Evolutionary conservation across 192 early-diverging fungal genomes (phyloP), one percentile per base, ranked within the genome.

Genomic region (Coemansia sp.): DNA sequence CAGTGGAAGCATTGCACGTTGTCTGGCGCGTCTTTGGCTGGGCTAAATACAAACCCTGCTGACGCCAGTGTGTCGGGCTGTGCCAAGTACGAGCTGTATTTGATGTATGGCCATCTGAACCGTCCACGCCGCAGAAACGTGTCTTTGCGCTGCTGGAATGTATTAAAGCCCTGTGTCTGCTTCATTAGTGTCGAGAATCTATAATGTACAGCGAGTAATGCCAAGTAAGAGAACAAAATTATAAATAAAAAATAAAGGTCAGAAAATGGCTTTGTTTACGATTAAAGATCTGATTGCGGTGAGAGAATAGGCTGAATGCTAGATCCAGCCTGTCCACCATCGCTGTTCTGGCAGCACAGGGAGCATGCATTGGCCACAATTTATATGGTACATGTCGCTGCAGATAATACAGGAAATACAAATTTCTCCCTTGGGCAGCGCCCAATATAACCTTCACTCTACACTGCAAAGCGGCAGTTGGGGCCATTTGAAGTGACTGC

Each of bases 1-100:
- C 81, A 83, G 38, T 72, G 64, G 55, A 83, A 83, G 60, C 81
- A 83, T 52, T 75, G 69, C 19, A 79, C 76, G 53, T 78, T 78
- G 64, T 83, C 81, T 0, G 64, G 69, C 12, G 72, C 72, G n/a
- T 71, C 72, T 53, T 75, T 72, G 14, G 66, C 71, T n/a, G 76
- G 81, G 10, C 60, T 68, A 26, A 83, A 83, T n/a, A 67, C 78
- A 49, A 83, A 83, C 26, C 81, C 81, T 1, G 81, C 81, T 0
- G 66, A 66, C 0, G 81, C 81, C 14, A 83, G 59, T 10, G 75
- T 78, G 21, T 72, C 69, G 55, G 75, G 75, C 62, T 78, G 75
- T 4, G 75, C 75, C 17, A 78, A 52, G 22, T 78, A 78, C 36
- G 64, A 47, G 14, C 55, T 61, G 69, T 78, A 71, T 23, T 78